phyloP scores from a whole-genome alignment of 176 grass and related monocot genomes.

The Musa schizocarpa region DNA sequence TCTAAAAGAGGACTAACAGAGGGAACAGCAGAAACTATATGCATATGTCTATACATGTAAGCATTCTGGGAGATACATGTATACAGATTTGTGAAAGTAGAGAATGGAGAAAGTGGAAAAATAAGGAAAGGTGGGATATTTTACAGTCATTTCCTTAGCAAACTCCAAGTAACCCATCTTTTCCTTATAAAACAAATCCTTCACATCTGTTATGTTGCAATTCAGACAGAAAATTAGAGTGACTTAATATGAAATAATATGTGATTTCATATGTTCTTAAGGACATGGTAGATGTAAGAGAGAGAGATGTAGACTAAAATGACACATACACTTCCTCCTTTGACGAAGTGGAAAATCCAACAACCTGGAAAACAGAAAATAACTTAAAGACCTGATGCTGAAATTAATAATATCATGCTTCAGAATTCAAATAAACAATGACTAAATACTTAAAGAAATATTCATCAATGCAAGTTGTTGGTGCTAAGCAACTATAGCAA shows the following conservation, averaged over 20 bases:
- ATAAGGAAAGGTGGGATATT: neutral
- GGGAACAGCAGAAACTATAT: neutral
- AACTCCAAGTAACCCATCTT: slow-evolving; percentile 76
- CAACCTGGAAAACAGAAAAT: slow-evolving; percentile 37
- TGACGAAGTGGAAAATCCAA: slow-evolving; percentile 56
- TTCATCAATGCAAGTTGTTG: too few relatives aligned
- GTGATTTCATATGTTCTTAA: neutral
- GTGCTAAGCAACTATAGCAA: too few relatives aligned
- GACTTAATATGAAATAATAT: neutral
- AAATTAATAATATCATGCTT: neutral
- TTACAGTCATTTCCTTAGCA: slow-evolving; percentile 68
- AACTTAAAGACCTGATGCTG: neutral
- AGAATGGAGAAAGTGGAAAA: neutral
- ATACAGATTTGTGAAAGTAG: neutral
- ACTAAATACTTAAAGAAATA: neutral
- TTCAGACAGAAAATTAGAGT: neutral
- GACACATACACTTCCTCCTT: slow-evolving; percentile 70
- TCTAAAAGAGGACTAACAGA: neutral
- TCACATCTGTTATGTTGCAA: slow-evolving; percentile 50
- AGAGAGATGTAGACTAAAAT: neutral
- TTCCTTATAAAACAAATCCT: slow-evolving; percentile 44
- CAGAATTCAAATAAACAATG: neutral
- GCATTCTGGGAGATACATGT: neutral
- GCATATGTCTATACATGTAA: neutral
- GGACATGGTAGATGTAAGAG: neutral